Conservation (phyloP, 371 early-diverging fungal species). For the Mucor plumbeus region DNA sequence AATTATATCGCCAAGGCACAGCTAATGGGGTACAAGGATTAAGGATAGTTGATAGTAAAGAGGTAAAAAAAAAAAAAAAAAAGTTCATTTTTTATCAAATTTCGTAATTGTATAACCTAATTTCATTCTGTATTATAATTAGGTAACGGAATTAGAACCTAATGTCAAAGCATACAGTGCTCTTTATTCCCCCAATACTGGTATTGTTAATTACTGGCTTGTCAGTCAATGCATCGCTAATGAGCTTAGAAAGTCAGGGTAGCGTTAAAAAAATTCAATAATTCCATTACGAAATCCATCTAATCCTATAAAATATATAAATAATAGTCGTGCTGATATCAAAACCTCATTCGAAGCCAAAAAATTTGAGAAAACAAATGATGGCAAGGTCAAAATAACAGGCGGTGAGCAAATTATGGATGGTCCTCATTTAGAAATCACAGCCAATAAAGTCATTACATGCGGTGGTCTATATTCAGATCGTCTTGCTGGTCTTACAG, state of each 20-base stretch:
- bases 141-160: conserved; percentile 45
- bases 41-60: conserved; percentile 37
- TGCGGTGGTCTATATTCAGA: conserved; percentile 51
- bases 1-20: conserved; percentile 42
- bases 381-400: conserved; percentile 34
- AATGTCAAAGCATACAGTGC: conserved; percentile 49
- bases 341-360: conserved; percentile 47
- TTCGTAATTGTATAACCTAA: background rate
- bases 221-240: conserved; percentile 41
- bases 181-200: conserved; percentile 48
- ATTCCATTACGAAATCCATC: background rate
- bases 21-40: conserved; percentile 51
- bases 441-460: conserved; percentile 43
- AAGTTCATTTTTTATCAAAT: too few species aligned
- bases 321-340: conserved; percentile 44
- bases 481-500: conserved; percentile 37
- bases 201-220: conserved; percentile 45
- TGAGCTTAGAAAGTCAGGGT: conserved; percentile 42
- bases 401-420: conserved; percentile 37
- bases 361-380: conserved; percentile 31
- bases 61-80: too few species aligned
- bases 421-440: conserved; percentile 36
- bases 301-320: background rate
- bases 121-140: too few species aligned
- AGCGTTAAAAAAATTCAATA: background rate